Conservation (phyloP, 1,139 yeast genomes). For the Scheffersomyces insectosa region DNA sequence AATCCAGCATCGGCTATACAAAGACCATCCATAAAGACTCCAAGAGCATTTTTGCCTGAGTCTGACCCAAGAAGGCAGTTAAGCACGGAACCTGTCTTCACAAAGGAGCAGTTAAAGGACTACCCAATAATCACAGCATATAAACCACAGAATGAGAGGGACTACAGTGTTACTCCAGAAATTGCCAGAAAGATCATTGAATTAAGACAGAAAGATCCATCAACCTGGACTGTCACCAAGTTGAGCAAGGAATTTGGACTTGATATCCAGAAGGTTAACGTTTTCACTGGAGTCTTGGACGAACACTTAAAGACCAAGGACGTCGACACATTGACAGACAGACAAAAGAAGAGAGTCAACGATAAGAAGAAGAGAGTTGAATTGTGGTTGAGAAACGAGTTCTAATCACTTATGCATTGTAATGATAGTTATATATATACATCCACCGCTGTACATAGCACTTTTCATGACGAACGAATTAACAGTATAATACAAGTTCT, state of each 20-base stretch:
- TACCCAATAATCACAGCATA: slow-evolving; percentile 53
- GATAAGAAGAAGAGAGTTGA: slow-evolving; percentile 53
- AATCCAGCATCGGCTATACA: slow-evolving; percentile 35
- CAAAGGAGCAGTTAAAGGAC: slow-evolving; percentile 44
- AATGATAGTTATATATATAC: background rate
- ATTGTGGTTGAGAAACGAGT: slow-evolving; percentile 66
- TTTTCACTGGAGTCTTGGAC: slow-evolving; percentile 21
- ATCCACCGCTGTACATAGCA: background rate
- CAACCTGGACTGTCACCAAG: slow-evolving; percentile 63
- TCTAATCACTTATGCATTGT: slow-evolving; percentile 5
- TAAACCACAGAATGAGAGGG: slow-evolving; percentile 37
- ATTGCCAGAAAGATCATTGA: slow-evolving; percentile 62
- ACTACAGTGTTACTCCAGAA: slow-evolving; percentile 60
- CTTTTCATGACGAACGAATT: background rate
- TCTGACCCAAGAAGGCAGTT: slow-evolving; percentile 57
- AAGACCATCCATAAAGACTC: slow-evolving; percentile 45
- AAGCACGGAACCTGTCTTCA: slow-evolving; percentile 23
- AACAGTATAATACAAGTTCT: background rate
- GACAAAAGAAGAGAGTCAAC: slow-evolving; percentile 41
- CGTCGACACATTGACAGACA: slow-evolving; percentile 13
- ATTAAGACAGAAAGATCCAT: slow-evolving; percentile 64
- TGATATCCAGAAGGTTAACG: slow-evolving; percentile 29
- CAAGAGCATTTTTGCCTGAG: slow-evolving; percentile 69
- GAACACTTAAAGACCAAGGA: slow-evolving; percentile 13
- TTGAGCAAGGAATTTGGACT: slow-evolving; percentile 62